These are phyloP conservation scores for Gracilaria gracilis DNA, from an alignment of 23 red algal genomes.

Conservation along the genomic window DNA sequence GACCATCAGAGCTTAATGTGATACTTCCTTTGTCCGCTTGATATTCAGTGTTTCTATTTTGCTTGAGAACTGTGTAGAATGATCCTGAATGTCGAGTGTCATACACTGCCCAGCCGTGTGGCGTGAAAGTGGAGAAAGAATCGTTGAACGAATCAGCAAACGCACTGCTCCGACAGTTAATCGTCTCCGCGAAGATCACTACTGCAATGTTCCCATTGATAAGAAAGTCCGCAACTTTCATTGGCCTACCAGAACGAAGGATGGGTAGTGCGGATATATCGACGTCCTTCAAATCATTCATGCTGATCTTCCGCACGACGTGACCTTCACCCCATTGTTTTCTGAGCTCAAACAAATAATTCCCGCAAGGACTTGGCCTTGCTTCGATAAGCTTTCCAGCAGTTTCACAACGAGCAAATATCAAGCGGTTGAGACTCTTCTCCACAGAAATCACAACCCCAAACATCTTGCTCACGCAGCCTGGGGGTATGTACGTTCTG, in stretches of 20 bases:
- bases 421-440: not conserved
- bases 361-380: not conserved
- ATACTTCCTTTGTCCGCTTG: not conserved
- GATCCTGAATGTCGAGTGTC: constrained; percentile 4
- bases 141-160: not conserved
- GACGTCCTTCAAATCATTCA: not conserved
- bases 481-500: constrained; percentile 1
- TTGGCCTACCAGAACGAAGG: not conserved
- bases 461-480: not conserved
- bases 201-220: not conserved
- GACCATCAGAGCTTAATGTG: constrained; percentile 1
- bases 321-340: not conserved
- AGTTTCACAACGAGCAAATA: not conserved
- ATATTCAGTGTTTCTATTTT: not conserved
- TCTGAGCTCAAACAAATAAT: constrained; percentile 1
- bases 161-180: not conserved
- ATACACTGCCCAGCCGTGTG: constrained; percentile 19
- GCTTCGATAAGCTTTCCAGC: constrained; percentile 10
- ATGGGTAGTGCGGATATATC: not conserved
- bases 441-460: not conserved
- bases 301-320: not conserved
- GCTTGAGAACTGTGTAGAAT: not conserved
- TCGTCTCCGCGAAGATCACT: not conserved
- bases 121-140: not conserved
- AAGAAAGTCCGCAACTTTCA: not conserved